These are phyloP conservation scores for Pyrenochaeta sp. DNA, from an alignment of 2,329 filamentous ascomycete species.

Conservation along the genomic window DNA sequence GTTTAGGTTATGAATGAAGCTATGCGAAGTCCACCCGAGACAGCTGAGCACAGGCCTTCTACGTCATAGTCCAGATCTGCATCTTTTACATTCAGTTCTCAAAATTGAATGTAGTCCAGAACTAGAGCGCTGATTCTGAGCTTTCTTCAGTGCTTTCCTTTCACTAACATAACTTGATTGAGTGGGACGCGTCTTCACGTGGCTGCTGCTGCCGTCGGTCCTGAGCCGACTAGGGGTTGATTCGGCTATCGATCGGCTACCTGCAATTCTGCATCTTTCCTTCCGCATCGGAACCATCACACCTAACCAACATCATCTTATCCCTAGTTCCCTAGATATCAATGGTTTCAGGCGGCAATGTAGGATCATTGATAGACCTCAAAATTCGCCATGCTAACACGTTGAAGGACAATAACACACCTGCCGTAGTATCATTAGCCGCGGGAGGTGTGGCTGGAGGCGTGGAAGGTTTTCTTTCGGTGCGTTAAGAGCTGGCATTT, in stretches of 20 bases:
- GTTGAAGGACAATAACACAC: conserved; percentile 45
- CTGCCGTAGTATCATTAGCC: conserved; percentile 48
- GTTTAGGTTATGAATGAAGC: not conserved
- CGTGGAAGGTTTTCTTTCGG: conserved; percentile 50
- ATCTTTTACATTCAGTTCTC: not conserved
- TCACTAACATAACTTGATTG: not conserved
- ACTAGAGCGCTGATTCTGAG: not conserved
- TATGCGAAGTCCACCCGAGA: not conserved
- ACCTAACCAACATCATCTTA: conserved; percentile 22
- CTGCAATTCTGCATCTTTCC: conserved; percentile 15
- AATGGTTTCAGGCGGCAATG: conserved; percentile 46
- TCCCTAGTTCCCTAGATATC: conserved; percentile 7
- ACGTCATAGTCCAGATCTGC: not conserved
- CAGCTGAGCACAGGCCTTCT: not conserved
- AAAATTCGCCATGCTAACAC: conserved; percentile 7
- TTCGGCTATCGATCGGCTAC: conserved; percentile 27
- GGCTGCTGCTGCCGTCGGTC: conserved; percentile 1
- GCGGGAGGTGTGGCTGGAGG: conserved; percentile 52
- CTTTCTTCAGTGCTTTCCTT: not conserved
- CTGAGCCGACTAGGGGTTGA: conserved; percentile 14
- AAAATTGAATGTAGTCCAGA: not conserved
- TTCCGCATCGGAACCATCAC: conserved; percentile 14
- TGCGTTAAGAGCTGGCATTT: conserved; percentile 17
- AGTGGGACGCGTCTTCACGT: conserved; percentile 5
- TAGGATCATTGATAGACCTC: conserved; percentile 5